Base-by-base conservation (phyloP, 129 eudicot species). In the Smallanthus sonchifolius region DNA sequence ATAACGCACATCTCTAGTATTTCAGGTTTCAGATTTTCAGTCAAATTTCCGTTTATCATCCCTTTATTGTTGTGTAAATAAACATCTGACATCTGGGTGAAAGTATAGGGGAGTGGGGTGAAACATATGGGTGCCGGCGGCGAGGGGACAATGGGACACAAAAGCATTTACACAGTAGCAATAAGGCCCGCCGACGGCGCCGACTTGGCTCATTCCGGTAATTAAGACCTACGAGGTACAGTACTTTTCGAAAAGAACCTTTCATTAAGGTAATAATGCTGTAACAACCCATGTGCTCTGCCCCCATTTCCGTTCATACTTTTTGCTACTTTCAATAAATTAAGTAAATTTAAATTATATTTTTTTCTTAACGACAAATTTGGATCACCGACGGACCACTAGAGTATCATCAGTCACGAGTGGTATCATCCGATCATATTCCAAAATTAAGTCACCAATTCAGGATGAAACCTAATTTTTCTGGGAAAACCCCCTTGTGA, bases 71-170 rank as follows among this genome's bases (percentile, higher is more conserved):
- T 38, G 42, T 38, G 3, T 38, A 38, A 38, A 45, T 0, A 45
- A 13, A 4, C 5, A 2, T 45, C 5, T 11, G 35, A 4, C 5
- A 2, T 45, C 5, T 11, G 35, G 14, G 0, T 24, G n/a, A 56
- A 55, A 17, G 28, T 32, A 7, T 5, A 68, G 45, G 75, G 75
- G 39, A 34, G 63, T 34, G 32, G 56, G 1, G 28, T 77, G 54
- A 15, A 48, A 62, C 2, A 35, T 51, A 20, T 38, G 40, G 38
- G 16, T 60, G 81, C 81, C 65, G 82, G 77, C 77, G 71, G 69
- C 75, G 48, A 75, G 73, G 79, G 44, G 77, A 78, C 82, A 78
- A 70, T 36, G 56, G 43, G 82, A 70, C 77, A 78, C 65, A 56
- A 70, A 70, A 70, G 71, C 65, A 9, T 59, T 11, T n/a, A n/a